Evolutionary conservation across 148 eudicot species (phyloP), one percentile per base, ranked within the genome.

Genomic region (Rhododendron ovatum): DNA sequence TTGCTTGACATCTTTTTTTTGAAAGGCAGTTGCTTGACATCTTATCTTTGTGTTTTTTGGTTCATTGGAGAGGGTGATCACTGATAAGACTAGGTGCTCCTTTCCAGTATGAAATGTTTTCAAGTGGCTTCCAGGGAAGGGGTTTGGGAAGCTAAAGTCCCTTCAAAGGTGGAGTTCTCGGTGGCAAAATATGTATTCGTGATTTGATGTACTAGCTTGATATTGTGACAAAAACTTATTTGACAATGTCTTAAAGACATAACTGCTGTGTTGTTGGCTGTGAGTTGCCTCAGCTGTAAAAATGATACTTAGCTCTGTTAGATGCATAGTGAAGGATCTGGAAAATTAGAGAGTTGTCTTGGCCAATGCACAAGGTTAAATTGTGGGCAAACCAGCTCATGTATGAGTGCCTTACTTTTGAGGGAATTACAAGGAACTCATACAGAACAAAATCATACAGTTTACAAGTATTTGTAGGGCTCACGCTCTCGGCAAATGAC

Each of bases 271-370:
- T 51, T 53, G 8, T 80, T 51, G 65, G 35, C 24, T 51, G 53
- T 84, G 30, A 84, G 41, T 55, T 79, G 61, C 28, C 73, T 77
- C 71, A 78, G 86, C 83, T 85, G 30, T 45, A 24, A 59, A 59
- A 28, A 73, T 53, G 48, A n/a, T 81, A 24, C 50, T 24, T 55
- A 5, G 7, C 1, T 55, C 5, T 55, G 24, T 55, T 50, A 69
- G 63, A 47, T 48, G 48, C 47, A 80, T n/a, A 65, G 30, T 41
- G 59, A 13, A 28, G 78, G 26, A 78, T 86, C 55, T 13, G 53
- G 33, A 45, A 73, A 53, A 47, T 35, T 51, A 51, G n/a, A 61
- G 20, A 15, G 47, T 83, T 83, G 35, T 67, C 53, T 28, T 63
- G 63, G 51, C 51, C 75, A 24, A 82, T 24, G 51, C 48, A 57